phyloP scores from a whole-genome alignment of 2,329 filamentous ascomycete species.

The Stenocarpella maydis region DNA sequence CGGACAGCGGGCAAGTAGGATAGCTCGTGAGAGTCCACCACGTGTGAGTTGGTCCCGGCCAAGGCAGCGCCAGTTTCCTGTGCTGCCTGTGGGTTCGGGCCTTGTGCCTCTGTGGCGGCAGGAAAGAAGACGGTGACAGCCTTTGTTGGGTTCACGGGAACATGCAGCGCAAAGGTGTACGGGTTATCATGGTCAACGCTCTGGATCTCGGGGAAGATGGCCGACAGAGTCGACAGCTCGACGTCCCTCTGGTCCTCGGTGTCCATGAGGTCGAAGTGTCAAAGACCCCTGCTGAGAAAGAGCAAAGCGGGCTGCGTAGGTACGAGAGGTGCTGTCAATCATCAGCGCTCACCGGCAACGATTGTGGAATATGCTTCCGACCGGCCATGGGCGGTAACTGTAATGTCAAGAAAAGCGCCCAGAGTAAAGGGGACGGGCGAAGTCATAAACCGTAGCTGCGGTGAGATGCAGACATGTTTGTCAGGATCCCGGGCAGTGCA shows the following conservation, averaged over 20 bases:
- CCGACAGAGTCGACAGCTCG: slow-evolving; percentile 68
- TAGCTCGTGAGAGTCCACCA: slow-evolving; percentile 57
- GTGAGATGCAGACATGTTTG: slow-evolving; percentile 23
- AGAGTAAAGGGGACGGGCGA: not conserved
- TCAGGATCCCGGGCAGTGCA: slow-evolving; percentile 15
- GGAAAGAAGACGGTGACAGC: slow-evolving; percentile 67
- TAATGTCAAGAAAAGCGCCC: not conserved
- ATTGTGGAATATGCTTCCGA: not conserved
- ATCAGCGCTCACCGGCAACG: slow-evolving; percentile 8
- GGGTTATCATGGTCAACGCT: slow-evolving; percentile 50
- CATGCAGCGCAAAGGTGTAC: slow-evolving; percentile 63
- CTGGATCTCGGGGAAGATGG: slow-evolving; percentile 73
- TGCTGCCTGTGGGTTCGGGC: slow-evolving; percentile 34
- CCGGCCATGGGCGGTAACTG: not conserved
- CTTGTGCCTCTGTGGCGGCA: slow-evolving; percentile 48
- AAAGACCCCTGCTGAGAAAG: not conserved
- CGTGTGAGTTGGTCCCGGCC: slow-evolving; percentile 8
- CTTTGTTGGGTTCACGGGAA: slow-evolving; percentile 63
- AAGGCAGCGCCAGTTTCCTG: slow-evolving; percentile 33
- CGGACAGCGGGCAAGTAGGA: slow-evolving; percentile 66
- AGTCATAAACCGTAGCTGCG: slow-evolving; percentile 7
- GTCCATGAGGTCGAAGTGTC: slow-evolving; percentile 20
- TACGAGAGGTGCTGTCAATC: not conserved
- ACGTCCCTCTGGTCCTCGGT: slow-evolving; percentile 61
- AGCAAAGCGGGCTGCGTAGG: not conserved